These are phyloP conservation scores for Pseudopithomyces chartarum DNA, from an alignment of 2,329 filamentous ascomycete species.

Conservation along the genomic window DNA sequence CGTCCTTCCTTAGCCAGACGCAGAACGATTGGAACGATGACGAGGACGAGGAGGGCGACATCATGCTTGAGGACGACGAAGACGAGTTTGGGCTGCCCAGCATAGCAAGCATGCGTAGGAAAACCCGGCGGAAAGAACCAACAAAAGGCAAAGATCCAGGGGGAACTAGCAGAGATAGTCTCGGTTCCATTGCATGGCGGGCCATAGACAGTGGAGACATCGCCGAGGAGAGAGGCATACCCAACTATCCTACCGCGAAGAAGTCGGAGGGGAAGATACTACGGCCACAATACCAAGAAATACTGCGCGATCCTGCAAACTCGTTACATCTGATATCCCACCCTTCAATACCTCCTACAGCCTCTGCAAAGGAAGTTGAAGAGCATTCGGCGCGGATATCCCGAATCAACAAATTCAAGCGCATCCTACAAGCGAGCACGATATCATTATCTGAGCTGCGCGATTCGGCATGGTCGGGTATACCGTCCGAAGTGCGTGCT, in stretches of 20 bases:
- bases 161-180: slow-evolving; percentile 26
- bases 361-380: slow-evolving; percentile 82
- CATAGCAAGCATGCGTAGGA: slow-evolving; percentile 86
- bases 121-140: slow-evolving; percentile 56
- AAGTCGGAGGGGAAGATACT: slow-evolving; percentile 94
- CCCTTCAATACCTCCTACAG: slow-evolving; percentile 72
- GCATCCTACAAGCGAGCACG: slow-evolving; percentile 87
- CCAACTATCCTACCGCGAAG: slow-evolving; percentile 84
- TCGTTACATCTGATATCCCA: slow-evolving; percentile 93
- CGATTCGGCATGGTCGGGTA: slow-evolving; percentile 87
- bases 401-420: slow-evolving; percentile 98
- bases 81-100: slow-evolving; percentile 96
- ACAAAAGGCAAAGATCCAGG: slow-evolving; percentile 53
- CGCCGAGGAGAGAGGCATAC: slow-evolving; percentile 82
- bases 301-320: slow-evolving; percentile 84
- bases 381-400: slow-evolving; percentile 85
- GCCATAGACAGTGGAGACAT: slow-evolving; percentile 88
- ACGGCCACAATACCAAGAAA: slow-evolving; percentile 96
- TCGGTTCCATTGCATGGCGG: slow-evolving; percentile 52
- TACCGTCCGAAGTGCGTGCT: slow-evolving; percentile 91
- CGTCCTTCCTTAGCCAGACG: slow-evolving; percentile 78
- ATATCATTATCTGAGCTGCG: slow-evolving; percentile 85
- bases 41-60: slow-evolving; percentile 68
- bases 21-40: slow-evolving; percentile 82
- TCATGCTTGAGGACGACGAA: slow-evolving; percentile 84